Evolutionary conservation across 495 filamentous ascomycete genomes (phyloP).

Genomic region (Cercophora samala): DNA sequence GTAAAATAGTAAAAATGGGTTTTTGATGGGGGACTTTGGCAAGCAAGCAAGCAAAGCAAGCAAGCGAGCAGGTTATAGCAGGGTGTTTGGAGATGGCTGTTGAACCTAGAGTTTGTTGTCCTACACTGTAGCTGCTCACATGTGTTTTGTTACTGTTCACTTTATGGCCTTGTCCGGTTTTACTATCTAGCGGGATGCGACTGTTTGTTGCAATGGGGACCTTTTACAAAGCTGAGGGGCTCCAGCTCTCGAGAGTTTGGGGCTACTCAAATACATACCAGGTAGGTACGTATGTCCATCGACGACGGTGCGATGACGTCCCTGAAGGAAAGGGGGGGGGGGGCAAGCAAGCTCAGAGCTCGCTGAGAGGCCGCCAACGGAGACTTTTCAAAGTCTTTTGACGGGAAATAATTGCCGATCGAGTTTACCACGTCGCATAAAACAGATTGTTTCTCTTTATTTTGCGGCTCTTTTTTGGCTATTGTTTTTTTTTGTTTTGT

Average conservation of each 20-base stretch:
- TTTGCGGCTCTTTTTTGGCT: neutral
- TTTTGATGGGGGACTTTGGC: neutral
- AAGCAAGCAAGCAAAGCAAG: no score
- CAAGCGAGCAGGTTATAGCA: neutral
- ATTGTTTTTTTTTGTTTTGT: neutral
- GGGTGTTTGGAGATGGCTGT: neutral
- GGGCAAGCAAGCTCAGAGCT: neutral
- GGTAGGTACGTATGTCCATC: no score
- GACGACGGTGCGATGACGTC: no score
- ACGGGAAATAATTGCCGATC: neutral
- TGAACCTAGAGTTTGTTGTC: neutral
- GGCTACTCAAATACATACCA: no score
- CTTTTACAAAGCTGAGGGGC: no score
- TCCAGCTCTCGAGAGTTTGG: no score
- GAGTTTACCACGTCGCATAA: neutral
- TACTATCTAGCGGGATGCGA: no score
- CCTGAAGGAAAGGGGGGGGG: neutral
- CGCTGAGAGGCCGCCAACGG: neutral
- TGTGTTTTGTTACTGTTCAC: no score
- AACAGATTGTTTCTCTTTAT: neutral
- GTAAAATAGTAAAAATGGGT: neutral
- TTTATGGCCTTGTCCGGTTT: no score
- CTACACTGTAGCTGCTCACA: neutral
- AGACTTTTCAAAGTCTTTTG: neutral
- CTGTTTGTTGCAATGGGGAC: no score